Evolutionary conservation across 2,329 filamentous ascomycete species (phyloP), one percentile per base, ranked within the genome.

Genomic region (Monosporascus sp.): DNA sequence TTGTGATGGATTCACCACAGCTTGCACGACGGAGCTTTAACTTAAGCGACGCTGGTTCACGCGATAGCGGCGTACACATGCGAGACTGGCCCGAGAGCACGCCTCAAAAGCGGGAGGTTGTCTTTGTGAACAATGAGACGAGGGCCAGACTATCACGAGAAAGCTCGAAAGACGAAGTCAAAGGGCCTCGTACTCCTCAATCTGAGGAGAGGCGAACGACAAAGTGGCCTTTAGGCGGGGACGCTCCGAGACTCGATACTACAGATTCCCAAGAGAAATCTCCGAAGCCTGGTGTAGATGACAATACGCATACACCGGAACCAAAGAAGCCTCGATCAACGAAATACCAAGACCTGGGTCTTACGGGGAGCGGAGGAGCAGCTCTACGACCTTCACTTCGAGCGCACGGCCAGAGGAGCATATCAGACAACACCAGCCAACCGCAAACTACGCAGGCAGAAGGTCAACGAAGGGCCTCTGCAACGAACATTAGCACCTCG

Each of bases 31-130:
- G 67, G 57, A 65, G 66, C 49, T 53, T 62, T 1, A 57, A 65
- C 15, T 17, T 24, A 46, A 65, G 67, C 14, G 65, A 72, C 20
- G 68, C 72, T 31, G 62, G 66, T 31, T 68, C 72, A 48, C 74
- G 78, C 44, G 81, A 85, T 60, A 84, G 82, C 65, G 81, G 79
- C 25, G 75, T 83, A 31, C 77, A 83, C 58, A 69, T 82, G 44
- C 75, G 73, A 22, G 78, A 81, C 41, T 72, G 69, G 70, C 57
- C 64, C n/a, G 75, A 75, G 37, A 59, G 48, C 46, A 60, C 58
- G 43, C 51, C 62, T 55, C 58, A 56, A 61, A 59, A 57, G 51
- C 55, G 52, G 52, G 64, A 60, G 53, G 60, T 48, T 18, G 48
- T 44, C 17, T 55, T 59, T 22, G 53, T 52, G 45, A 58, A 63